Conservation (phyloP, 495 filamentous ascomycete genomes). For the Lasiosphaeriaceae sp. region DNA sequence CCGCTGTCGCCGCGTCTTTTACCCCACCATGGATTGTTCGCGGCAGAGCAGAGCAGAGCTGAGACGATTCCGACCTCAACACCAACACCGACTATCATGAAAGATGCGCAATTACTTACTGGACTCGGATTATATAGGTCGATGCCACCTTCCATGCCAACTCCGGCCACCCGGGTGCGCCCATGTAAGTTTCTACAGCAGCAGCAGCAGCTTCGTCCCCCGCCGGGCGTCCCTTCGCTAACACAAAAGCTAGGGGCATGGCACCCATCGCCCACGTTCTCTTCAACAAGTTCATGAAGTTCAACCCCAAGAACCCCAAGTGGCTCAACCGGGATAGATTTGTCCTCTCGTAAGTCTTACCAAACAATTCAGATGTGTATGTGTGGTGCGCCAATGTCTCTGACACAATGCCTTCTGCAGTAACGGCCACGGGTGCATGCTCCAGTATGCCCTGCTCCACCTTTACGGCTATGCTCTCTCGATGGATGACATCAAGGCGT, state of each 20-base stretch:
- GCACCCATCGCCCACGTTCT: constrained; percentile 95
- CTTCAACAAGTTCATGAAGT: constrained; percentile 98
- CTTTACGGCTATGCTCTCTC: constrained; percentile 84
- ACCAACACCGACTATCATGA: neutral
- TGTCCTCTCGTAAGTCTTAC: constrained; percentile 85
- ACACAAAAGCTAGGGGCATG: constrained; percentile 64
- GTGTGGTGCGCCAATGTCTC: neutral
- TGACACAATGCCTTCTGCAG: constrained; percentile 39
- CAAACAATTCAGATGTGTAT: too few species aligned
- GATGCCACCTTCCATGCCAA: constrained; percentile 96
- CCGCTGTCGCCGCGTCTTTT: constrained; percentile 31
- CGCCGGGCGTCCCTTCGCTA: constrained; percentile 12
- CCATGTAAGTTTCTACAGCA: constrained; percentile 55
- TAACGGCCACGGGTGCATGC: constrained; percentile 98
- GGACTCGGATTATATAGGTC: constrained; percentile 54
- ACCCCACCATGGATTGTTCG: constrained; percentile 11
- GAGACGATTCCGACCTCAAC: neutral
- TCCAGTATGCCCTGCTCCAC: constrained; percentile 97
- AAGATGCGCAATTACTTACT: constrained; percentile 24
- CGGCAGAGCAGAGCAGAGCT: neutral
- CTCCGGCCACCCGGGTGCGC: constrained; percentile 97
- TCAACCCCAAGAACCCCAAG: constrained; percentile 98
- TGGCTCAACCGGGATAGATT: constrained; percentile 98
- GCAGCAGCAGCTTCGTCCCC: neutral
- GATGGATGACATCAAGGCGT: constrained; percentile 88